These are phyloP conservation scores for Mycocalia duriaeana DNA, from an alignment of 1,284 basidiomycete genomes.

Conservation along the genomic window DNA sequence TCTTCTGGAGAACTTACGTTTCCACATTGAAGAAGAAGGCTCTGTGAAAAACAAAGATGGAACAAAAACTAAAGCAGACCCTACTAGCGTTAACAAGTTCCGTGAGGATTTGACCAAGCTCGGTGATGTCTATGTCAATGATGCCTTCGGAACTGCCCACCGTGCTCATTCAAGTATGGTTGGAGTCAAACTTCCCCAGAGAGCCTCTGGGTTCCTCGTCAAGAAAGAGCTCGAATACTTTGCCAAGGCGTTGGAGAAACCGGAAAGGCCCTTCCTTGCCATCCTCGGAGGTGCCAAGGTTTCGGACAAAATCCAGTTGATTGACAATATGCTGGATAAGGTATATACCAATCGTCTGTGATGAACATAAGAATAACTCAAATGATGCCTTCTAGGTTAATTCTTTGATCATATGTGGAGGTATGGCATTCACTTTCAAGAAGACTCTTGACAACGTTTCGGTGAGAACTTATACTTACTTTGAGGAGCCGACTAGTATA, in stretches of 20 bases:
- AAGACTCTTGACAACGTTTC: constrained; percentile 84
- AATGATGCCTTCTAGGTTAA: constrained; percentile 76
- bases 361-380: too few species aligned
- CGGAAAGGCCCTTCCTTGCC: constrained; percentile 94
- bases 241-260: constrained; percentile 93
- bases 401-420: constrained; percentile 94
- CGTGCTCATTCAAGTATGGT: constrained; percentile 99
- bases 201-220: constrained; percentile 94
- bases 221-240: constrained; percentile 99
- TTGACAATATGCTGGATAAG: constrained; percentile 99
- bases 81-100: constrained; percentile 80
- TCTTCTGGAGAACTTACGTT: constrained; percentile 95
- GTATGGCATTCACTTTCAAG: constrained; percentile 99
- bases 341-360: too few species aligned
- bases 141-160: constrained; percentile 98
- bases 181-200: constrained; percentile 88
- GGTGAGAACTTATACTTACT: constrained; percentile 44
- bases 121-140: constrained; percentile 97
- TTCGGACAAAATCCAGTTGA: constrained; percentile 97
- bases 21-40: constrained; percentile 98
- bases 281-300: constrained; percentile 99
- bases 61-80: constrained; percentile 89
- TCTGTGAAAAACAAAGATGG: constrained; percentile 90
- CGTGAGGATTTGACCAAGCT: constrained; percentile 85
- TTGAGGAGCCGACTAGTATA: too few species aligned